Conservation (phyloP, 139 green algal species). For the Tetradesmus lagerheimii region DNA sequence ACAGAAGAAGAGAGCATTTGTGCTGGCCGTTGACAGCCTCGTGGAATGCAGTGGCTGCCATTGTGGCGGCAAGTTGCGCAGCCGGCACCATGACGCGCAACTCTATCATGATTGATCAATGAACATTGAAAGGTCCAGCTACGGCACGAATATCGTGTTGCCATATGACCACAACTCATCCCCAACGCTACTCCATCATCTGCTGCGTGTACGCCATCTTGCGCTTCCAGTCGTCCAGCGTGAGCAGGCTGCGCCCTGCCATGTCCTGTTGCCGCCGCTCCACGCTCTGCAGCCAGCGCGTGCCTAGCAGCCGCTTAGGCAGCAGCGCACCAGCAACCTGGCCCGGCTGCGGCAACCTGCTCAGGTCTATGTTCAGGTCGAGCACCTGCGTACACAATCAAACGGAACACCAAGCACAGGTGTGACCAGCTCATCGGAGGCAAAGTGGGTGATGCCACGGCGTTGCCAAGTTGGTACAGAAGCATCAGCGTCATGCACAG, state of each 20-base stretch:
- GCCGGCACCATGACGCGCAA: too few relatives aligned
- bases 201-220: slow-evolving; percentile 18
- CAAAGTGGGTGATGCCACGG: background rate
- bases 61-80: too few relatives aligned
- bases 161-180: too few relatives aligned
- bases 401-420: too few relatives aligned
- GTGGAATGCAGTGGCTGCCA: too few relatives aligned
- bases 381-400: background rate
- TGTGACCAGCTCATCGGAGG: background rate
- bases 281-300: slow-evolving; percentile 21
- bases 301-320: slow-evolving; percentile 18
- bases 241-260: slow-evolving; percentile 9
- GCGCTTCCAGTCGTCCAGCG: slow-evolving; percentile 30
- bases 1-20: too few relatives aligned
- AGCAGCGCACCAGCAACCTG: background rate
- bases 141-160: too few relatives aligned
- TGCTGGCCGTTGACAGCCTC: too few relatives aligned
- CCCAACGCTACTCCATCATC: slow-evolving; percentile 19
- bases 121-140: too few relatives aligned
- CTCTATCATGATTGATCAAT: too few relatives aligned
- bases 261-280: slow-evolving; percentile 6
- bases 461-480: background rate
- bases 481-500: background rate
- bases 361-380: slow-evolving; percentile 30
- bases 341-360: background rate